Percentiles rank a stretch among this genome's conserved stretches.
Conservation (phyloP, 257 asterid genomes). For the Solanum tarapatanum region DNA sequence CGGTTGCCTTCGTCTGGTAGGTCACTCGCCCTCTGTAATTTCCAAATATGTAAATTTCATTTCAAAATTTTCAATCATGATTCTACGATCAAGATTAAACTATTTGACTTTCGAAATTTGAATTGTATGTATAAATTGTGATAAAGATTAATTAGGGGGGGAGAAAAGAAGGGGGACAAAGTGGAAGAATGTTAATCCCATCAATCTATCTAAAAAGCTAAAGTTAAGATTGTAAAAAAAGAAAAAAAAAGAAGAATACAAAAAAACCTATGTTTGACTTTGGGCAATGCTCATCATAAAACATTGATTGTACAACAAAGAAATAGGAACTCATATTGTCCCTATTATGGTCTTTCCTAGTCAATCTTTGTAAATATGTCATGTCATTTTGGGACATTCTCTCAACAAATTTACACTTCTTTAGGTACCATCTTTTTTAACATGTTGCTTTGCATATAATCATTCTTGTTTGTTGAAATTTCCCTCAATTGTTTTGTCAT, state of each 20-base stretch:
- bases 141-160: not conserved
- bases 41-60: too few relatives aligned
- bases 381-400: conserved; percentile 2
- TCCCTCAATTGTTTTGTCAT: not conserved
- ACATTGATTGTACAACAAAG: conserved; percentile 2
- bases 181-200: conserved; percentile 73
- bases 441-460: not conserved
- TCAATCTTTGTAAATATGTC: conserved; percentile 6
- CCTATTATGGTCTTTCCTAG: not conserved
- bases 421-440: not conserved
- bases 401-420: not conserved
- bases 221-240: conserved; percentile 3
- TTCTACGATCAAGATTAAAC: not conserved
- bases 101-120: not conserved
- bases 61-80: rapidly evolving
- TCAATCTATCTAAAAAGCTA: conserved; percentile 33
- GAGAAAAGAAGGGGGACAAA: conserved; percentile 41
- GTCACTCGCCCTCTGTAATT: not conserved
- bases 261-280: conserved; percentile 1
- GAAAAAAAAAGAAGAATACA: not conserved
- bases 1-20: too few relatives aligned
- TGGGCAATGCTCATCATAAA: not conserved
- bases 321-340: conserved; percentile 2
- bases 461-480: not conserved
- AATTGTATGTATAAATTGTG: not conserved